A percentile compares a stretch with the other conserved stretches of the same genome.
These are phyloP conservation scores for Pleodorina starrii DNA, from an alignment of 139 green algal species.

Conservation along the genomic window DNA sequence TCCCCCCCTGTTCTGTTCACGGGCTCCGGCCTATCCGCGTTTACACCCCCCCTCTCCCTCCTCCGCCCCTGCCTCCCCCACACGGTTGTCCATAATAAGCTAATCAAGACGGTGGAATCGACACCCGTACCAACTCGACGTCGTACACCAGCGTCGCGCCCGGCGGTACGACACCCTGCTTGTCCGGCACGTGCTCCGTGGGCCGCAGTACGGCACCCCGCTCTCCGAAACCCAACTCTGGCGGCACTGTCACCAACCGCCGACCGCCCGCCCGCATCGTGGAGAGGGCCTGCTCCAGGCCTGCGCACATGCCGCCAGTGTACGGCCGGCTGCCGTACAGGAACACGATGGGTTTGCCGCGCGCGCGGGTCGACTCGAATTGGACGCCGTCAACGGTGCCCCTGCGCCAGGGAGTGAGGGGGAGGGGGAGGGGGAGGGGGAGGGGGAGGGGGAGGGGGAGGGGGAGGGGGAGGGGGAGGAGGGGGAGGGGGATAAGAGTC, in stretches of 20 bases:
- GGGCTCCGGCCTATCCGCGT: too few species aligned
- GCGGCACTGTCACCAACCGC: conserved; percentile 77
- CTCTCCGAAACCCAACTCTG: conserved; percentile 83
- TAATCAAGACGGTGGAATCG: conserved; percentile 86
- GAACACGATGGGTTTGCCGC: conserved; percentile 88
- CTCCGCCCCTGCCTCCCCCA: too few species aligned
- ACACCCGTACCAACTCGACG: conserved; percentile 81
- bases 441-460: too few species aligned
- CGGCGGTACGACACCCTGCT: conserved; percentile 79
- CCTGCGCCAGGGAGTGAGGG: conserved; percentile 56
- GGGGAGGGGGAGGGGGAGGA: background rate
- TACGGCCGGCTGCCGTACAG: conserved; percentile 81
- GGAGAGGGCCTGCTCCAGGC: conserved; percentile 81
- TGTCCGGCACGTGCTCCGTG: conserved; percentile 84
- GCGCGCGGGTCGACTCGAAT: conserved; percentile 83
- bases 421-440: background rate
- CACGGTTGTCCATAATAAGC: too few species aligned
- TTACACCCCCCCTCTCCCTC: too few species aligned
- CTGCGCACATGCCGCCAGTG: conserved; percentile 78
- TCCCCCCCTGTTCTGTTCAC: too few species aligned
- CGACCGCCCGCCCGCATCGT: conserved; percentile 85
- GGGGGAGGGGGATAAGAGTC: too few species aligned
- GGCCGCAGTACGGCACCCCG: conserved; percentile 73
- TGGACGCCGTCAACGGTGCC: conserved; percentile 64
- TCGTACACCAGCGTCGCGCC: conserved; percentile 82